These are phyloP conservation scores for Microbotryomycetes sp. DNA, from an alignment of 1,284 basidiomycete species.

Conservation along the genomic window DNA sequence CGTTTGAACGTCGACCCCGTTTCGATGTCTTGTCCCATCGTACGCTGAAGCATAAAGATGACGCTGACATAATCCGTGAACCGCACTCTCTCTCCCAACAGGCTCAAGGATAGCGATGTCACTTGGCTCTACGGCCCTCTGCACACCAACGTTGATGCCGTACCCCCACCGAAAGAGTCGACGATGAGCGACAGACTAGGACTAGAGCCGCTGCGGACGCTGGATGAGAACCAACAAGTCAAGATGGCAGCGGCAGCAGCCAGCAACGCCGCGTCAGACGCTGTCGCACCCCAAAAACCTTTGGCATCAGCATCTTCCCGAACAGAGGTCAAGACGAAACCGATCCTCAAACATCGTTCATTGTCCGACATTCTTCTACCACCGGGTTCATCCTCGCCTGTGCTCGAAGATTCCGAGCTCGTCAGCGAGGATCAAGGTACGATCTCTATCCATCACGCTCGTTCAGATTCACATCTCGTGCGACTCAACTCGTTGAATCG, in stretches of 20 bases:
- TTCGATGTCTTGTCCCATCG: neutral
- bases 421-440: constrained; percentile 27
- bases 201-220: constrained; percentile 43
- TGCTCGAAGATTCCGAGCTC: constrained; percentile 41
- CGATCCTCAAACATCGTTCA: constrained; percentile 93
- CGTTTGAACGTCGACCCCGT: neutral
- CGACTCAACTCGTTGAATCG: constrained; percentile 31
- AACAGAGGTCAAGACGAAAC: constrained; percentile 51
- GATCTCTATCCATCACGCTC: constrained; percentile 27
- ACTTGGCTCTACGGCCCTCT: constrained; percentile 98
- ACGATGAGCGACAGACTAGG: constrained; percentile 51
- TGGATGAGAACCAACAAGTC: constrained; percentile 29
- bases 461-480: constrained; percentile 31
- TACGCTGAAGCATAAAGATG: neutral
- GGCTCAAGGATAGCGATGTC: constrained; percentile 98
- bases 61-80: neutral
- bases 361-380: constrained; percentile 76
- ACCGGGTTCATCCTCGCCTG: constrained; percentile 45
- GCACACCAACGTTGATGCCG: constrained; percentile 75
- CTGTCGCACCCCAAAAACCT: constrained; percentile 2
- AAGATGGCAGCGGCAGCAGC: constrained; percentile 15
- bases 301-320: constrained; percentile 8
- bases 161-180: constrained; percentile 50
- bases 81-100: constrained; percentile 43
- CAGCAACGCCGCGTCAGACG: constrained; percentile 7